These are phyloP conservation scores for Emericellopsis cladophorae DNA, from an alignment of 2,329 filamentous ascomycete genomes.

Conservation along the genomic window DNA sequence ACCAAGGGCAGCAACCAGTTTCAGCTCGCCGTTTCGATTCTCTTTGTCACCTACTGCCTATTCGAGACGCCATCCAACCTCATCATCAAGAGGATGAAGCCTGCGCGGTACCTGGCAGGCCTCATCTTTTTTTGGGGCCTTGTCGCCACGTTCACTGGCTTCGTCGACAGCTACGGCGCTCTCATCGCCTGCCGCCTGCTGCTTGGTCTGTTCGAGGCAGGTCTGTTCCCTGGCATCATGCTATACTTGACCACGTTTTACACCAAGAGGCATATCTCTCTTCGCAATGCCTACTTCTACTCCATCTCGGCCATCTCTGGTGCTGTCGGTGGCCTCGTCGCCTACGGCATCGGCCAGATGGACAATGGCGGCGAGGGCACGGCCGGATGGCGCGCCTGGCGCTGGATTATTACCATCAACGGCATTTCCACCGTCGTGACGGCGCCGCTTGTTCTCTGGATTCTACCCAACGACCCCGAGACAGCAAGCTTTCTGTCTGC, in stretches of 20 bases:
- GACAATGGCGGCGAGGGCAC: constrained; percentile 42
- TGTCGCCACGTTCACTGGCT: constrained; percentile 58
- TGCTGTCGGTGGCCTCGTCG: constrained; percentile 63
- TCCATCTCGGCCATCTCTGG: constrained; percentile 70
- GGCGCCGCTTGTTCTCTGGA: constrained; percentile 58
- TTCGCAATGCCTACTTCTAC: constrained; percentile 75
- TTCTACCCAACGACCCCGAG: constrained; percentile 73
- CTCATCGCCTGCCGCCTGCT: constrained; percentile 59
- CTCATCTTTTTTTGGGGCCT: constrained; percentile 47
- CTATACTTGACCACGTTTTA: constrained; percentile 84
- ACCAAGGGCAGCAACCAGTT: constrained; percentile 34
- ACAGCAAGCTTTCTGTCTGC: constrained; percentile 60
- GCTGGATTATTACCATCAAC: constrained; percentile 58
- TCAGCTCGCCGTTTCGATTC: constrained; percentile 36
- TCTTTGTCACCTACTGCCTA: constrained; percentile 24
- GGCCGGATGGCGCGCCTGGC: constrained; percentile 24
- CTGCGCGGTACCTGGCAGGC: constrained; percentile 34
- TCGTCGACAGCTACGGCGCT: constrained; percentile 48
- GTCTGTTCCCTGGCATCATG: constrained; percentile 66
- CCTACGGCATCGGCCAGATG: constrained; percentile 60
- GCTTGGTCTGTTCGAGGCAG: constrained; percentile 61
- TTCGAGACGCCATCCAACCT: constrained; percentile 27
- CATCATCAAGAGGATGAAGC: constrained; percentile 21
- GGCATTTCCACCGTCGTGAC: constrained; percentile 58
- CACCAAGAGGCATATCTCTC: constrained; percentile 62